Base-by-base conservation (phyloP, 2,329 filamentous ascomycete genomes). In the Dryadomyces quercus-mongolicae region DNA sequence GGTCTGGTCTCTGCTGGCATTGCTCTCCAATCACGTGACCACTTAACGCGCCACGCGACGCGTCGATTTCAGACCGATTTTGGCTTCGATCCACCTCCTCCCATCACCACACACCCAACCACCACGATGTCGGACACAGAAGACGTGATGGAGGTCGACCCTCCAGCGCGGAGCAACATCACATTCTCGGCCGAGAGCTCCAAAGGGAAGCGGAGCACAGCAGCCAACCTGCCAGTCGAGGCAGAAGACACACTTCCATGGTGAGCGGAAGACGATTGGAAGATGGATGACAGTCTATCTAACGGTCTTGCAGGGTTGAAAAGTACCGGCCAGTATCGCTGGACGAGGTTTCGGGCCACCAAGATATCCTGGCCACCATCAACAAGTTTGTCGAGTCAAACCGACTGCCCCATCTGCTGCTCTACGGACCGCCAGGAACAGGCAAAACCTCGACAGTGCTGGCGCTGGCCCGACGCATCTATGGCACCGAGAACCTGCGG, bases 361-460 rank as follows among this genome's bases (percentile, higher is more conserved):
- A 96, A 66, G 93, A 98, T 70, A 97, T 98, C 65, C 82, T 98
- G 59, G 84, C 91, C 5, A 98, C 93, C 2, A 95, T 98, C 73
- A 96, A 96, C 76, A 93, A 91, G 68, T 98, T 98, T 64, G 82
- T 98, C 66, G 91, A 97, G 66, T 81, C 88, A 55, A 97, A 98
- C 71, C 82, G 91, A 61, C 78, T 98, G 53, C 93, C 93, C 8
- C 93, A 98, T 74, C 85, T 98, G 44, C 85, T 98, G 16, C 86
- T 98, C 57, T 98, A 98, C 66, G 93, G 93, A 0, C 93, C 93
- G 5, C 93, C 93, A 0, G 93, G 93, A 57, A 98, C 93, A 0
- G 93, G 93, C 63, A 98, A 98, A 74, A 98, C 93, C 0, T 97
- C 92, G 6, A 98, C 93, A 2, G 88, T 97, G 58, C 81, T 98